These are phyloP conservation scores for Aspergillus mulundensis DNA, from an alignment of 495 filamentous ascomycete genomes.

Conservation along the genomic window DNA sequence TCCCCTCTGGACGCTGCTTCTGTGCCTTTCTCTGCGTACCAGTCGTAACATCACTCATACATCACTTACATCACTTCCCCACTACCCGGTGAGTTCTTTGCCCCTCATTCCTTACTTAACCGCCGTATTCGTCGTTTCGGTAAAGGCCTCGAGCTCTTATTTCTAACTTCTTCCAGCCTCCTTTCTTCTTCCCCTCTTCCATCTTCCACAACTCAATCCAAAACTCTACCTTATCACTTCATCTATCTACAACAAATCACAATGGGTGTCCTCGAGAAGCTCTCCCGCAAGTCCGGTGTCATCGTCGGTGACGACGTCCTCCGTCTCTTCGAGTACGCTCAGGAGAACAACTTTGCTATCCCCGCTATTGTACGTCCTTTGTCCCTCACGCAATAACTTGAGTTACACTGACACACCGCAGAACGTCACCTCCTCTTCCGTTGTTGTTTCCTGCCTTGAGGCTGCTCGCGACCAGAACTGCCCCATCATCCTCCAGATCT, in stretches of 20 bases:
- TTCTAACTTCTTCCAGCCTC: conserved; percentile 10
- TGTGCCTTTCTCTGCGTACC: conserved; percentile 8
- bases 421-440: conserved; percentile 91
- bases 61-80: conserved; percentile 21
- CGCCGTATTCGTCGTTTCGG: conserved; percentile 28
- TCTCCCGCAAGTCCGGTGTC: conserved; percentile 77
- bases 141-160: conserved; percentile 20
- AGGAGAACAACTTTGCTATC: conserved; percentile 82
- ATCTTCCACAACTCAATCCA: conserved; percentile 10
- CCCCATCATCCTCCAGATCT: conserved; percentile 86
- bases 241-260: conserved; percentile 25
- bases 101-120: conserved; percentile 22
- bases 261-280: conserved; percentile 63
- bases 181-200: conserved; percentile 11
- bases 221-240: conserved; percentile 2
- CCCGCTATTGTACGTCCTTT: conserved; percentile 75
- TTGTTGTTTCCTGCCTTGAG: conserved; percentile 83
- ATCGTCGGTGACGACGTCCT: conserved; percentile 82
- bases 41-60: conserved; percentile 15
- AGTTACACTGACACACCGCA: conserved; percentile 13
- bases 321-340: conserved; percentile 77
- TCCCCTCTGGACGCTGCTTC: conserved; percentile 6
- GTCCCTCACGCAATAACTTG: background rate
- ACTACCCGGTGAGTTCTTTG: conserved; percentile 33
- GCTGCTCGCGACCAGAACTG: conserved; percentile 85